phyloP scores from a whole-genome alignment of 257 asterid species.

The Nicotiana paniculata region DNA sequence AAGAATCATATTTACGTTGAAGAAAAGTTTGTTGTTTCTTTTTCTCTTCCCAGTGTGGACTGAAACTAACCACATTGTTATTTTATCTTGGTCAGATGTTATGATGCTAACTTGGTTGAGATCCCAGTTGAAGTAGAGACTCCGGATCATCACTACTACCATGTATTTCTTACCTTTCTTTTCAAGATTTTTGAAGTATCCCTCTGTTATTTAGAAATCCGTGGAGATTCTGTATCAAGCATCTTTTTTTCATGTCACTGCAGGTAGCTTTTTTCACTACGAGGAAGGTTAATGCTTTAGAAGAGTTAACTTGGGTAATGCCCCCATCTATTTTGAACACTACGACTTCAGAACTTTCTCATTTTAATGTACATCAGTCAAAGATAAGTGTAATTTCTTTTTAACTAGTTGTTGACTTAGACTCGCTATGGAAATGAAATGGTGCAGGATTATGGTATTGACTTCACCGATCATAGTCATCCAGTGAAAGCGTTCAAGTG shows the following conservation, averaged over 20 bases:
- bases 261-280: slow-evolving; percentile 81
- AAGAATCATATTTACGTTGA: neutral
- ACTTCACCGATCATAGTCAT: slow-evolving; percentile 29
- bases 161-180: slow-evolving; percentile 26
- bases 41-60: neutral
- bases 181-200: neutral
- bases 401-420: neutral
- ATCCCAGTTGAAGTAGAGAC: slow-evolving; percentile 84
- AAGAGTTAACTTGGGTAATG: slow-evolving; percentile 76
- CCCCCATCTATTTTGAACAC: neutral
- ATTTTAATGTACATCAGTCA: neutral
- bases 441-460: slow-evolving; percentile 56
- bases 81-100: slow-evolving; percentile 36
- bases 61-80: neutral
- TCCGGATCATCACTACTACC: slow-evolving; percentile 77
- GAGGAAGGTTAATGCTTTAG: slow-evolving; percentile 54
- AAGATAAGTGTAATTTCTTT: neutral
- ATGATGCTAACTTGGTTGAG: slow-evolving; percentile 60
- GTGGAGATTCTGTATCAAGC: neutral
- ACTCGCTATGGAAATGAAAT: neutral
- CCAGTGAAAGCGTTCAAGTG: slow-evolving; percentile 42
- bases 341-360: neutral
- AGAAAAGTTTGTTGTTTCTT: neutral
- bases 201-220: neutral
- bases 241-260: neutral